Conservation (phyloP, 1,284 basidiomycete genomes). For the Volvariella surrecta region DNA sequence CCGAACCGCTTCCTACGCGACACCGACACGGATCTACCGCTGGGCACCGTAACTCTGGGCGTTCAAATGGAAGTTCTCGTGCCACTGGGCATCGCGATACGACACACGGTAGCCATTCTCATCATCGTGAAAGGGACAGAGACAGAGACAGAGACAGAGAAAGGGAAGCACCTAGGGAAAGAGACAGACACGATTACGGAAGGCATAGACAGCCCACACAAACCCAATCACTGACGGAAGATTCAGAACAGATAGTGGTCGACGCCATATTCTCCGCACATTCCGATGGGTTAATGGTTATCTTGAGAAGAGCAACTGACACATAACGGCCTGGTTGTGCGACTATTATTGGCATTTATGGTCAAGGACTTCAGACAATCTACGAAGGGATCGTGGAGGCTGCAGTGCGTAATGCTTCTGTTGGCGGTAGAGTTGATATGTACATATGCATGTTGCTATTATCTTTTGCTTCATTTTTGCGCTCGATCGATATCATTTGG, state of each 20-base stretch:
- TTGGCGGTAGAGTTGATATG: too few relatives aligned
- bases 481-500: too few relatives aligned
- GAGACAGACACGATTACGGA: too few relatives aligned
- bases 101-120: not conserved
- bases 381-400: too few relatives aligned
- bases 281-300: slow-evolving; percentile 72
- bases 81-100: slow-evolving; percentile 2
- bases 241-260: slow-evolving; percentile 31
- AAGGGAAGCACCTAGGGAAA: too few relatives aligned
- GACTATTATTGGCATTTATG: too few relatives aligned
- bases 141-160: too few relatives aligned
- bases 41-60: not conserved
- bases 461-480: too few relatives aligned
- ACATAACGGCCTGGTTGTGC: too few relatives aligned
- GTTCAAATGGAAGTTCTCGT: slow-evolving; percentile 1
- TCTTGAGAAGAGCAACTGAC: slow-evolving; percentile 37
- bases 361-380: too few relatives aligned
- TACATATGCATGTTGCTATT: too few relatives aligned
- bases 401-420: too few relatives aligned
- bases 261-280: slow-evolving; percentile 77
- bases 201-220: not conserved
- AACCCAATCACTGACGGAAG: not conserved
- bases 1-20: slow-evolving; percentile 22
- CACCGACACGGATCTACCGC: slow-evolving; percentile 16
- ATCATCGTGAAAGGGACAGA: not conserved